Evolutionary conservation across 768 basidiomycete species (phyloP), one percentile per base, ranked within the genome.

Genomic region (Mycena leptocephala): DNA sequence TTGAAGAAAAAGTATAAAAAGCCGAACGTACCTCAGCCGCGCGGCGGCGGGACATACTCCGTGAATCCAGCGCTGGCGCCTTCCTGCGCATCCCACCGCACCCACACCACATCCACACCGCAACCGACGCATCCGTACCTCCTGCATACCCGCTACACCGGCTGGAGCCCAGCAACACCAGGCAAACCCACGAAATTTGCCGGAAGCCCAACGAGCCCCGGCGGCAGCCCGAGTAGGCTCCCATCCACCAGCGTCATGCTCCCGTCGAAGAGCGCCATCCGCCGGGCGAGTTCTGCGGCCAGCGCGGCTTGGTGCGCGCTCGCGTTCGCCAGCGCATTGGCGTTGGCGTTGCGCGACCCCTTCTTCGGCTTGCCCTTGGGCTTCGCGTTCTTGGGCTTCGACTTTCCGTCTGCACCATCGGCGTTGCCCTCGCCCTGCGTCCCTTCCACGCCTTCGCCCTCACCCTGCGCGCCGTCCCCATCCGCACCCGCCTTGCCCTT

Each of bases 1-100:
- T 39, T 14, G 37, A 39, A 51, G n/a, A n/a, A 9, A 32, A 9
- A 7, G 35, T 22, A 32, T 22, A 35, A 20, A 32, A 33, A 59
- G 33, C 3, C 6, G 14, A 26, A 46, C 66, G 37, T 32, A 68
- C 66, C 24, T 68, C 65, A 53, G 48, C 51, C 28, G 24, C 66
- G 51, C 48, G 65, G 65, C 53, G 66, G 66, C n/a, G 66, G 66
- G 1, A 26, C 66, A 35, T 68, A 68, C 66, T 68, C 66, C 35
- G 66, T 68, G 22, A 68, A 68, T 24, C 53, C 66, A n/a, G 59
- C 59, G 59, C 59, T 59, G 22, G 28, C 33, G 9, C 32, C 58
- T 13, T 37, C 58, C 33, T 39, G 30, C 28, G n/a, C 41, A 9
- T 16, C 37, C 16, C 43, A 9, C 18, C 30, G 11, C 46, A 18